These are phyloP conservation scores for Penicillium corylophilum DNA, from an alignment of 2,329 filamentous ascomycete genomes.

Conservation along the genomic window DNA sequence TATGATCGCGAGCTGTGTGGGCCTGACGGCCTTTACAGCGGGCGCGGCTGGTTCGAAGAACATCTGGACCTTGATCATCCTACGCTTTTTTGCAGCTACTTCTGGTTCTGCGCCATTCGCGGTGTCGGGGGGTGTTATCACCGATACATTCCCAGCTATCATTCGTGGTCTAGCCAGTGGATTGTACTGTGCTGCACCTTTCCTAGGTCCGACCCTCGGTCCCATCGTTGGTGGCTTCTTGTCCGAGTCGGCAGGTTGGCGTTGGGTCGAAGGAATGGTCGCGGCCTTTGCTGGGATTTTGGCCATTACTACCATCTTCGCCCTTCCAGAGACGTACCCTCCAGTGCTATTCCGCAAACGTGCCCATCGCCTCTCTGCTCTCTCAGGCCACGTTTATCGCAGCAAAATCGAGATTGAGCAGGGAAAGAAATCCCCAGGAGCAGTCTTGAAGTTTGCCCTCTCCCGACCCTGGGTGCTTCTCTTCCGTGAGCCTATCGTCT, in stretches of 20 bases:
- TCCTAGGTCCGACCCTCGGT: slow-evolving; percentile 49
- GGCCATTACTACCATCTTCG: slow-evolving; percentile 24
- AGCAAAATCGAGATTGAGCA: slow-evolving; percentile 29
- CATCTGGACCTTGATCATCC: slow-evolving; percentile 58
- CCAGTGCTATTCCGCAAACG: slow-evolving; percentile 31
- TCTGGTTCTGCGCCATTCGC: slow-evolving; percentile 58
- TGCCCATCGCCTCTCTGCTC: slow-evolving; percentile 23
- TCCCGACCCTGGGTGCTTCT: slow-evolving; percentile 31
- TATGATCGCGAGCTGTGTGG: slow-evolving; percentile 51
- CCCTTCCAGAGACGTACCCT: slow-evolving; percentile 30
- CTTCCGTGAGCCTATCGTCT: slow-evolving; percentile 31
- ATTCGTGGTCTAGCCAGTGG: slow-evolving; percentile 58
- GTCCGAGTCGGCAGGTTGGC: slow-evolving; percentile 29
- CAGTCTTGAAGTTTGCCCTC: slow-evolving; percentile 25
- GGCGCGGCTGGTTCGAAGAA: slow-evolving; percentile 57
- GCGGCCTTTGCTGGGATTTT: slow-evolving; percentile 30
- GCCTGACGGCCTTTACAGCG: slow-evolving; percentile 60
- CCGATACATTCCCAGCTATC: slow-evolving; percentile 56
- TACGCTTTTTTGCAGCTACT: slow-evolving; percentile 63
- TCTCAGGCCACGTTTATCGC: slow-evolving; percentile 27
- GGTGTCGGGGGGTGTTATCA: slow-evolving; percentile 48
- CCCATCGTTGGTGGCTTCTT: slow-evolving; percentile 33
- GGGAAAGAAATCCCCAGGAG: slow-evolving; percentile 17
- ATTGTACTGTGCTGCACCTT: slow-evolving; percentile 65
- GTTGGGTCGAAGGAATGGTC: slow-evolving; percentile 32